Evolutionary conservation across 345 rosid species (phyloP).

Genomic region (Salix brachista): DNA sequence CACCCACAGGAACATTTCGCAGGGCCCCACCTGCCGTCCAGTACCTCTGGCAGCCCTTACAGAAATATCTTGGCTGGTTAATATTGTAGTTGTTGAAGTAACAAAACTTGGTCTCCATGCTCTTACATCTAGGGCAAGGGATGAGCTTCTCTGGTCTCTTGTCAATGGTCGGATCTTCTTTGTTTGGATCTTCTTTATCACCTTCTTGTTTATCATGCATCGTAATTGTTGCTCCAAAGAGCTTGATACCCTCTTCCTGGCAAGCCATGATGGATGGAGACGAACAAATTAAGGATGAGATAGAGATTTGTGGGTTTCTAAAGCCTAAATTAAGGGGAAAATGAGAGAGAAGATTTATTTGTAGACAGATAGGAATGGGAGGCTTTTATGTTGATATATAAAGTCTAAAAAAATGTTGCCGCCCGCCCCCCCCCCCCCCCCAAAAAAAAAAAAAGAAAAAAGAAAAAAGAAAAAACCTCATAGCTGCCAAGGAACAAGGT

Average conservation of each 20-base stretch:
- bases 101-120: slow-evolving; percentile 96
- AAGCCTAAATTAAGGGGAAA: not conserved
- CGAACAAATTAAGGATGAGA: slow-evolving; percentile 7
- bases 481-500: slow-evolving; percentile 28
- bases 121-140: slow-evolving; percentile 90
- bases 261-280: slow-evolving; percentile 41
- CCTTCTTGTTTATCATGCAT: slow-evolving; percentile 37
- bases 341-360: slow-evolving; percentile 10
- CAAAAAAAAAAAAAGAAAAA: slow-evolving; percentile 5
- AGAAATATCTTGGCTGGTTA: slow-evolving; percentile 95
- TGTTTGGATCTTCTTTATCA: slow-evolving; percentile 35
- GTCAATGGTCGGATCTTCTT: slow-evolving; percentile 34
- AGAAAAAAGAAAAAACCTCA: not conserved
- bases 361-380: not conserved
- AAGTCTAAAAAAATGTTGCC: slow-evolving; percentile 10
- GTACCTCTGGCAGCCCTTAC: slow-evolving; percentile 95
- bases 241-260: slow-evolving; percentile 67
- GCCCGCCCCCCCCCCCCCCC: too few relatives aligned
- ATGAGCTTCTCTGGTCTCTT: slow-evolving; percentile 84
- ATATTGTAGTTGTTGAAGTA: slow-evolving; percentile 97
- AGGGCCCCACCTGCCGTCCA: slow-evolving; percentile 99
- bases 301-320: not conserved
- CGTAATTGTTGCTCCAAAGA: slow-evolving; percentile 74
- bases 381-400: slow-evolving; percentile 4
- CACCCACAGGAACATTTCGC: slow-evolving; percentile 86